Evolutionary conservation across 345 rosid genomes (phyloP), one percentile per base, ranked within the genome.

Genomic region (Diplotaxis tenuifolia): DNA sequence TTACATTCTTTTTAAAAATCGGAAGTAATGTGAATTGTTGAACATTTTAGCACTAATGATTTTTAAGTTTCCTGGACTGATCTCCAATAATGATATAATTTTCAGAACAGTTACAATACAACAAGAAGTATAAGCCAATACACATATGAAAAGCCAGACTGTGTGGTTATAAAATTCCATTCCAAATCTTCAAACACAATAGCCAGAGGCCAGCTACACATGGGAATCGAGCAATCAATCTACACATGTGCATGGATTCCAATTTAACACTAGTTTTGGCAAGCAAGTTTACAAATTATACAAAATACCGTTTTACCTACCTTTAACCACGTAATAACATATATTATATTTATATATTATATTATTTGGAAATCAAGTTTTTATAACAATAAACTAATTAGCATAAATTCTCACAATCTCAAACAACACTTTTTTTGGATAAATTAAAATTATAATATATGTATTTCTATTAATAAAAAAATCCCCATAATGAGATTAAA

Each of bases 241-340:
- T 21, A 52, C 10, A 38, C 47, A 55, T 64, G 70, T 72, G 69
- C 55, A 62, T 72, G 15, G 56, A 63, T 72, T 36, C 62, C 22
- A 19, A 5, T 59, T 28, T 27, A 69, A 10, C 9, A 9, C 14
- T 52, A 11, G 5, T 20, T 19, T 9, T 20, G 14, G 27, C 12
- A 52, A 9, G 56, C 5, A 18, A 22, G 18, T 23, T 25, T 6
- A 18, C 45, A 52, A 28, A 16, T 11, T 49, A 28, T 18, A 11
- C 38, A 16, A 42, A 63, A 15, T 42, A 4, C 22, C 7, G 25
- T 56, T 40, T 27, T 11, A 49, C 18, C 18, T 11, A 49, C 18
- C 18, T 20, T 25, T 8, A n/a, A 20, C 18, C 9, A 36, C 12
- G 4, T 45, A 7, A 47, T 9, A 15, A 47, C 8, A 32, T 32